Percentiles rank a stretch among this genome's conserved stretches.
These are phyloP conservation scores for Syncephalastrum racemosum DNA, from an alignment of 371 early-diverging fungal species.

Conservation along the genomic window DNA sequence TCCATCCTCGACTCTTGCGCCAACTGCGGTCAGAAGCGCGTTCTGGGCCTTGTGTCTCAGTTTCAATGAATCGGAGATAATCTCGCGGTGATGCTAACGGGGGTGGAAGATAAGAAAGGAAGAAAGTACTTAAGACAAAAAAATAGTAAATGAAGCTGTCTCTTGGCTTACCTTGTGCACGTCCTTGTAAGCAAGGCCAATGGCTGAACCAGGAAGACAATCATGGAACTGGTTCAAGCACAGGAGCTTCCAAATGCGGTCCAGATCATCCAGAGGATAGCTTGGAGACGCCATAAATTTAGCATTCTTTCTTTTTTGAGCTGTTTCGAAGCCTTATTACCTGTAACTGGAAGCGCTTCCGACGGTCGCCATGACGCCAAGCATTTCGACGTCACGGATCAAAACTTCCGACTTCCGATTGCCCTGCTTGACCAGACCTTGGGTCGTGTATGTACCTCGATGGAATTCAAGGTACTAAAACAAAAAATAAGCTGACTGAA, in stretches of 20 bases:
- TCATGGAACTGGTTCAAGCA: slow-evolving; percentile 97
- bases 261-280: slow-evolving; percentile 77
- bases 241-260: slow-evolving; percentile 87
- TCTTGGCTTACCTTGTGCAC: slow-evolving; percentile 59
- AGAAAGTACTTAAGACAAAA: neutral
- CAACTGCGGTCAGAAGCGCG: neutral
- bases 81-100: slow-evolving; percentile 41
- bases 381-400: slow-evolving; percentile 82
- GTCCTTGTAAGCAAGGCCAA: slow-evolving; percentile 88
- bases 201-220: slow-evolving; percentile 91
- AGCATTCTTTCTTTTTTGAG: neutral
- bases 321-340: slow-evolving; percentile 1
- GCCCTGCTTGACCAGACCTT: slow-evolving; percentile 79
- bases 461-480: slow-evolving; percentile 82
- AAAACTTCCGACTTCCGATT: slow-evolving; percentile 87
- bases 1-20: neutral
- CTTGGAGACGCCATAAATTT: slow-evolving; percentile 5
- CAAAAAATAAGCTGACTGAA: neutral
- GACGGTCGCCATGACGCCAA: slow-evolving; percentile 50
- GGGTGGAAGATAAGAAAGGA: neutral
- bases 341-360: slow-evolving; percentile 9
- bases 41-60: slow-evolving; percentile 39
- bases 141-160: neutral
- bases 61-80: slow-evolving; percentile 29
- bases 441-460: slow-evolving; percentile 96